Evolutionary conservation across 2,329 filamentous ascomycete genomes (phyloP).

Genomic region (Akanthomyces lecanii): DNA sequence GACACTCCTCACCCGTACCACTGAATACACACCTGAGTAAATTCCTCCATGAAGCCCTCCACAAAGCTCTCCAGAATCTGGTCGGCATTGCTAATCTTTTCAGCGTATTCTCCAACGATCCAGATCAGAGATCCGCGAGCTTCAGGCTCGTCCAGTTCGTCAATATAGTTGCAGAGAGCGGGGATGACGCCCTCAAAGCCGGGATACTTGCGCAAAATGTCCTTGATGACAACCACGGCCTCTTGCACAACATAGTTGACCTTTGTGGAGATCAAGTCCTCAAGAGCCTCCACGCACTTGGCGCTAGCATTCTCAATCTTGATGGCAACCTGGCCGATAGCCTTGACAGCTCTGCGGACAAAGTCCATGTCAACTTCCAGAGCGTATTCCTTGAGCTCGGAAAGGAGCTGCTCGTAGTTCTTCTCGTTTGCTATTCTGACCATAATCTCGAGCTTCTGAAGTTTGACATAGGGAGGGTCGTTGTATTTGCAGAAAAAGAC

Average conservation of each 20-base stretch:
- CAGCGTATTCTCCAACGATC: slow-evolving; percentile 98
- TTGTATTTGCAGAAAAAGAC: slow-evolving; percentile 99
- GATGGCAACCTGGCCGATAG: slow-evolving; percentile 96
- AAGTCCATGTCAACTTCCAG: slow-evolving; percentile 99
- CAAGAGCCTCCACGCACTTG: slow-evolving; percentile 88
- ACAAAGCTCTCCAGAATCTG: slow-evolving; percentile 90
- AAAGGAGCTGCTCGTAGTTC: slow-evolving; percentile 90
- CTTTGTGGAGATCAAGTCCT: slow-evolving; percentile 94
- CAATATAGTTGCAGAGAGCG: slow-evolving; percentile 91
- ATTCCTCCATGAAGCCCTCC: slow-evolving; percentile 92
- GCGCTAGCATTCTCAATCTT: slow-evolving; percentile 95
- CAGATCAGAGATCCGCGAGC: slow-evolving; percentile 90
- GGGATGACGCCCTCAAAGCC: slow-evolving; percentile 98
- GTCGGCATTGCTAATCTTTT: slow-evolving; percentile 98
- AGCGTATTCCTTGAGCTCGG: slow-evolving; percentile 95
- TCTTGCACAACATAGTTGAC: slow-evolving; percentile 99
- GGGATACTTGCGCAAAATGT: slow-evolving; percentile 95
- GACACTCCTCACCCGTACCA: neutral
- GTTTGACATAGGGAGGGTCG: slow-evolving; percentile 93
- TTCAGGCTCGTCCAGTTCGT: slow-evolving; percentile 91
- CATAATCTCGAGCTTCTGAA: slow-evolving; percentile 98
- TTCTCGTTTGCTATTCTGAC: slow-evolving; percentile 96
- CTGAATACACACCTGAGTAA: slow-evolving; percentile 68
- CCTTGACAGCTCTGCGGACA: slow-evolving; percentile 86
- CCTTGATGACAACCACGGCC: slow-evolving; percentile 97